Conservation (phyloP, 805 yeast genomes). For the Pichia californica region DNA sequence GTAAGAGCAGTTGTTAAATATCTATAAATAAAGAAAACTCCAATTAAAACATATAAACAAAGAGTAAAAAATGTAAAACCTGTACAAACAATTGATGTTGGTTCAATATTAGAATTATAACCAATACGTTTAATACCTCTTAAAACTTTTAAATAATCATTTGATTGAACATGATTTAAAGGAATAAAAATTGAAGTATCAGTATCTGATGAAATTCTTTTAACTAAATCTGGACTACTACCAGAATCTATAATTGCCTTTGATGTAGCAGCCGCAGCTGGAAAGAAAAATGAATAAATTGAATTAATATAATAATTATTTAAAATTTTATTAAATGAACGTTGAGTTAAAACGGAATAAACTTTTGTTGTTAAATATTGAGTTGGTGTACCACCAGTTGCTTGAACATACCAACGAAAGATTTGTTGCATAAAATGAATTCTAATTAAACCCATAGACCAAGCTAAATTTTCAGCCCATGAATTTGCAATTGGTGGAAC, state of each 20-base stretch:
- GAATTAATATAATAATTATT: slow-evolving; percentile 17
- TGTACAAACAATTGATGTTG: slow-evolving; percentile 75
- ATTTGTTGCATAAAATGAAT: slow-evolving; percentile 77
- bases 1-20: slow-evolving; percentile 34
- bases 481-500: slow-evolving; percentile 90
- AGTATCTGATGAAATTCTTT: not conserved
- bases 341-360: slow-evolving; percentile 68
- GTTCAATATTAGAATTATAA: slow-evolving; percentile 68
- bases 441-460: slow-evolving; percentile 91
- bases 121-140: slow-evolving; percentile 88
- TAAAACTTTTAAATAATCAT: slow-evolving; percentile 54
- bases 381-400: slow-evolving; percentile 85
- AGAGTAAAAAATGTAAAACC: slow-evolving; percentile 82
- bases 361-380: slow-evolving; percentile 56
- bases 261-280: too few relatives aligned
- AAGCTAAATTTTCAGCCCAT: slow-evolving; percentile 87
- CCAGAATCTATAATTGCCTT: too few relatives aligned
- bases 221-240: too few relatives aligned
- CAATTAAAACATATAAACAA: slow-evolving; percentile 67
- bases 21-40: slow-evolving; percentile 49
- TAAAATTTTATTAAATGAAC: slow-evolving; percentile 25
- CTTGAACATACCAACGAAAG: slow-evolving; percentile 76
- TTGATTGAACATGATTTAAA: slow-evolving; percentile 40
- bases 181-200: slow-evolving; percentile 8
- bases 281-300: slow-evolving; percentile 15